Percentiles rank a stretch among this genome's conserved stretches.
phyloP scores from a whole-genome alignment of 2,329 filamentous ascomycete species.

The Cadophora sp. region DNA sequence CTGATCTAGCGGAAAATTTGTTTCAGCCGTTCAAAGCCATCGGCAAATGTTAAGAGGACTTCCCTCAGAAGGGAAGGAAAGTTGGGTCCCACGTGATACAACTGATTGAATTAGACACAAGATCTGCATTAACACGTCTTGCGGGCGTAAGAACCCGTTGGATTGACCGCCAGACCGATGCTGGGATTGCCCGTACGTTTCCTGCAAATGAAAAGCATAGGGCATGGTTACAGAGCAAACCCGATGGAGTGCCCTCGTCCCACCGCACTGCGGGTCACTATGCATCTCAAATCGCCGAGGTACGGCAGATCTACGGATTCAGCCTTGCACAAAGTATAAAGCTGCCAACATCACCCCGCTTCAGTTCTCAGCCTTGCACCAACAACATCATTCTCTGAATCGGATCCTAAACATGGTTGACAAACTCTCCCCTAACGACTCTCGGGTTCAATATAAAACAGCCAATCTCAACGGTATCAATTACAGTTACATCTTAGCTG shows the following conservation, averaged over 20 bases:
- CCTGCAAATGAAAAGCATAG: not conserved
- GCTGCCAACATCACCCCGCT: not conserved
- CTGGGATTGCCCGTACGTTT: not conserved
- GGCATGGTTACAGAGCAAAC: slow-evolving; percentile 27
- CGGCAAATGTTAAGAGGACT: not conserved
- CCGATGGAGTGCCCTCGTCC: slow-evolving; percentile 21
- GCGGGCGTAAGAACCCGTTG: not conserved
- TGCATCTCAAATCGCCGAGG: slow-evolving; percentile 12
- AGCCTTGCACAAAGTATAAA: slow-evolving; percentile 16
- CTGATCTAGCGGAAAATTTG: not conserved
- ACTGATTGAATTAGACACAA: not conserved
- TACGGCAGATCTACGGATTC: slow-evolving; percentile 5
- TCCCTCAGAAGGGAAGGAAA: not conserved
- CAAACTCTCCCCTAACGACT: slow-evolving; percentile 70
- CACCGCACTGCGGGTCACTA: not conserved
- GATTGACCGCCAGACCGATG: not conserved
- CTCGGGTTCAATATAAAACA: slow-evolving; percentile 68
- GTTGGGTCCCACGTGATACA: not conserved
- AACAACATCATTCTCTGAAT: not conserved
- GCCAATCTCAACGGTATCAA: slow-evolving; percentile 70
- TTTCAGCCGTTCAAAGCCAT: not conserved
- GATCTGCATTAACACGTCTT: not conserved
- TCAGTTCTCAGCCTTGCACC: not conserved
- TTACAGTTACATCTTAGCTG: slow-evolving; percentile 70
- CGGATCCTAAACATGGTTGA: slow-evolving; percentile 55